Evolutionary conservation across 1,284 basidiomycete genomes (phyloP), one percentile per base, ranked within the genome.

Genomic region (Marasmius sp.): DNA sequence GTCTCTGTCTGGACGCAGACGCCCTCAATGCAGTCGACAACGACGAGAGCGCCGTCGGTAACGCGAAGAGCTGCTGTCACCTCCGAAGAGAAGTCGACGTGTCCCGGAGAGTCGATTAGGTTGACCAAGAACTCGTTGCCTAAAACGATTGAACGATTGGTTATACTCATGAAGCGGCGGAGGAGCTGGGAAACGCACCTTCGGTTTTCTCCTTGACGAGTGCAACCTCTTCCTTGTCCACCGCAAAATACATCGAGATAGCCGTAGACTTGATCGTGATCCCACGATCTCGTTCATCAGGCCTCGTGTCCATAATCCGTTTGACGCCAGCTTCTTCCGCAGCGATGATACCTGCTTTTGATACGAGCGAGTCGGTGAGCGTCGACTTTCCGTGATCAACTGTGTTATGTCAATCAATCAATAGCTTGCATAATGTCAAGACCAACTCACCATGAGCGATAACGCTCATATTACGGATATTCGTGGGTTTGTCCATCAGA

Each of bases 341-440:
- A 70, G 97, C 97, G 74, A 99, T 98, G 77, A 99, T 99, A 89
- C 97, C 97, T 67, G 97, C 97, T 85, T 99, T 99, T 70, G 97
- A 97, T 72, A 99, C 96, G 61, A 99, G 86, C 58, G 97, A 98
- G 80, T 99, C 97, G 72, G 97, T 98, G 71, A 99, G 90, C 71
- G 97, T 99, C 63, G 97, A 99, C 83, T 99, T 99, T 83, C 97
- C 97, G 85, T 99, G 97, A 81, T 99, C 97, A 88, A 99, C 95
- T 93, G 68, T n/a, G 22, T 63, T 49, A 65, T 57, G 56, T 55
- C 64, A 55, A 62, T 59, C 38, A 47, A 36, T 61, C 65, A 57
- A 54, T 22, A 47, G 41, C 48, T 54, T 53, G 54, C 12, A 49
- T 57, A 60, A 27, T 60, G 34, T 38, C 55, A 61, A 37, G n/a